phyloP scores from a whole-genome alignment of 352 stramenopile species.

The Pythium brassicae region DNA sequence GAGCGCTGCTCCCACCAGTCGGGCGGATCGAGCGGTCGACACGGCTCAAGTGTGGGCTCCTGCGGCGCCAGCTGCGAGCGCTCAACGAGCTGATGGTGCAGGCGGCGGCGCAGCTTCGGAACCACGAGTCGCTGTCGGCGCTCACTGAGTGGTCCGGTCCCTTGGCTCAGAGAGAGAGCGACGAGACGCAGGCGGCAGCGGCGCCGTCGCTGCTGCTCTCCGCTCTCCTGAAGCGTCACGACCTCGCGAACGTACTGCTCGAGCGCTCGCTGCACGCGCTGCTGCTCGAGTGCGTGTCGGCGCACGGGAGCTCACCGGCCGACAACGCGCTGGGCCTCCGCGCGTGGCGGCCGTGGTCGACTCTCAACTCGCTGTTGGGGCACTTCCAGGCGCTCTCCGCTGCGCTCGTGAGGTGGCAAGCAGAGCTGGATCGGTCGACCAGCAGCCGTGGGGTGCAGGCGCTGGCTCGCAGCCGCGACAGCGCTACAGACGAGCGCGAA shows the following conservation, averaged over 20 bases:
- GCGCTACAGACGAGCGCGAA: neutral
- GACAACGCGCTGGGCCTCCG: too few species aligned
- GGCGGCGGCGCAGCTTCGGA: conserved; percentile 1
- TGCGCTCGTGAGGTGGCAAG: neutral
- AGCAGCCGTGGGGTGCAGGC: neutral
- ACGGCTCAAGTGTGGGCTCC: conserved; percentile 28
- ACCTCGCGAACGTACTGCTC: conserved; percentile 26
- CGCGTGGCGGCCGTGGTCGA: neutral
- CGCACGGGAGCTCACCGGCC: neutral
- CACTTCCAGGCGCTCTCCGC: neutral
- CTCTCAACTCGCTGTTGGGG: neutral
- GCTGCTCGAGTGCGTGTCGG: conserved; percentile 13
- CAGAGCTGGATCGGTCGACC: conserved; percentile 1
- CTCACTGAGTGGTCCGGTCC: neutral
- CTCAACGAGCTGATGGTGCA: conserved; percentile 43
- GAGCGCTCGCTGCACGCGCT: conserved; percentile 26
- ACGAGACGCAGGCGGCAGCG: conserved; percentile 13
- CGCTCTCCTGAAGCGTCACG: conserved; percentile 43
- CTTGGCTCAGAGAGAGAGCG: neutral
- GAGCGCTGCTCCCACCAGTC: conserved; percentile 39
- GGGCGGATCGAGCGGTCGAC: conserved; percentile 36
- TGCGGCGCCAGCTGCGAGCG: conserved; percentile 33
- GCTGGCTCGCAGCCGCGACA: neutral
- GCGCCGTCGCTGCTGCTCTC: conserved; percentile 57
- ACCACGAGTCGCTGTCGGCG: neutral